These are phyloP conservation scores for Onygenales sp. DNA, from an alignment of 2,329 filamentous ascomycete genomes.

Conservation along the genomic window DNA sequence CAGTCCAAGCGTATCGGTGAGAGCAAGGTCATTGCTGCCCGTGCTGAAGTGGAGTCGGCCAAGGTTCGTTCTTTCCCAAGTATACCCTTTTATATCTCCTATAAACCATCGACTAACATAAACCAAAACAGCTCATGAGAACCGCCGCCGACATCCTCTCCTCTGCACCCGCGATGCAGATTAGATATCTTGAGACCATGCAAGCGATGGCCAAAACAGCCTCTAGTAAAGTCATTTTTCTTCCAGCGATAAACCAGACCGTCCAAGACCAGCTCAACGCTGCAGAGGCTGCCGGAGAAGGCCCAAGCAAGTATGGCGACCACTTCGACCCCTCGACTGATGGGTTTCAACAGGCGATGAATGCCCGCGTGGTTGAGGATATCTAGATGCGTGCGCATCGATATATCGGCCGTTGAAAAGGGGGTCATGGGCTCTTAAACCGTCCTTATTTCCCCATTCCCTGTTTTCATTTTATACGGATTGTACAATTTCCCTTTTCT, in stretches of 20 bases:
- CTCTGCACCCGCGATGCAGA: slow-evolving; percentile 93
- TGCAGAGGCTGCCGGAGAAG: slow-evolving; percentile 46
- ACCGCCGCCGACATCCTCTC: slow-evolving; percentile 88
- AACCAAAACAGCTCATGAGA: slow-evolving; percentile 25
- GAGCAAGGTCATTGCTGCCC: slow-evolving; percentile 94
- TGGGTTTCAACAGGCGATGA: slow-evolving; percentile 71
- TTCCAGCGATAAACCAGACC: slow-evolving; percentile 58
- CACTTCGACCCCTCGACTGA: slow-evolving; percentile 33
- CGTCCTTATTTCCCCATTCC: neutral
- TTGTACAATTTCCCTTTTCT: too few species aligned
- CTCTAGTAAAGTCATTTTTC: slow-evolving; percentile 79
- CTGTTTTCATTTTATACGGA: neutral
- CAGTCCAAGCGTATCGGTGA: slow-evolving; percentile 98
- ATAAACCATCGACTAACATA: neutral
- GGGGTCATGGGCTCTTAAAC: too few species aligned
- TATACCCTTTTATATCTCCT: neutral
- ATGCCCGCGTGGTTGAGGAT: slow-evolving; percentile 73
- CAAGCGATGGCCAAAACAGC: slow-evolving; percentile 95
- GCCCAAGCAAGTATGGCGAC: slow-evolving; percentile 41
- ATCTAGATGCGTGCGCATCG: slow-evolving; percentile 48
- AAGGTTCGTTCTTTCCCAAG: slow-evolving; percentile 64
- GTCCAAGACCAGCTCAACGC: slow-evolving; percentile 41
- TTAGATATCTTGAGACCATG: slow-evolving; percentile 96
- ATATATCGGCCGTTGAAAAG: neutral
- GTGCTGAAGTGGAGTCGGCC: slow-evolving; percentile 91